phyloP scores from a whole-genome alignment of 2,329 filamentous ascomycete genomes.

The Ceratocystis cacaofunesta region DNA sequence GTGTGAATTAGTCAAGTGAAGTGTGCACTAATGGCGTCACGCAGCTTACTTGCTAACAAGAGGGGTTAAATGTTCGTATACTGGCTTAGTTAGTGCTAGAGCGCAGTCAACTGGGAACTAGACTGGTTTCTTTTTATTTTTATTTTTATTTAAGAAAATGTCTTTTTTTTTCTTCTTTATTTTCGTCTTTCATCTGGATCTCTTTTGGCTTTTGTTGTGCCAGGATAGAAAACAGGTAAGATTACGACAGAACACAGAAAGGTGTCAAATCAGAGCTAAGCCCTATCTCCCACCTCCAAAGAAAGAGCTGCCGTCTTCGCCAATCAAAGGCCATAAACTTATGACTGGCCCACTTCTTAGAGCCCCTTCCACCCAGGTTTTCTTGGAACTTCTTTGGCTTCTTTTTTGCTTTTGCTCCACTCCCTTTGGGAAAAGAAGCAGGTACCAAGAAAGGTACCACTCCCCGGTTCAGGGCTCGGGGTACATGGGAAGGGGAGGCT shows the following conservation, averaged over 20 bases:
- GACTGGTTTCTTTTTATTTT: not conserved
- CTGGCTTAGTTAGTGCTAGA: too few relatives aligned
- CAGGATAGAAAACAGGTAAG: not conserved
- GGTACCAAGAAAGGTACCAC: conserved; percentile 10
- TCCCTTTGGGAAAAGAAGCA: conserved; percentile 7
- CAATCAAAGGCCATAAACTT: not conserved
- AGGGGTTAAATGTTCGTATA: not conserved
- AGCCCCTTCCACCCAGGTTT: not conserved
- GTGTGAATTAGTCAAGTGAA: not conserved
- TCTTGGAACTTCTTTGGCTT: not conserved
- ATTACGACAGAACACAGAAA: not conserved
- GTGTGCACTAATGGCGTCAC: not conserved
- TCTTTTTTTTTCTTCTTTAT: not conserved
- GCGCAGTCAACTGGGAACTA: not conserved
- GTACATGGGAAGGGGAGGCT: not conserved
- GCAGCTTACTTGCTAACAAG: not conserved
- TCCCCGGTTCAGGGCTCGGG: not conserved
- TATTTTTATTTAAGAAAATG: not conserved
- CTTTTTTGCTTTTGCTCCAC: not conserved
- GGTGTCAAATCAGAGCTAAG: conserved; percentile 5
- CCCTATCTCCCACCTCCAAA: not conserved
- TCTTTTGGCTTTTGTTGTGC: too few relatives aligned
- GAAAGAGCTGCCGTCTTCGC: not conserved
- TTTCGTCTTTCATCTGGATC: too few relatives aligned
- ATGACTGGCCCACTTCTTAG: not conserved